Evolutionary conservation across 2,329 filamentous ascomycete genomes (phyloP).

Genomic region (Bipolaris zeicola): DNA sequence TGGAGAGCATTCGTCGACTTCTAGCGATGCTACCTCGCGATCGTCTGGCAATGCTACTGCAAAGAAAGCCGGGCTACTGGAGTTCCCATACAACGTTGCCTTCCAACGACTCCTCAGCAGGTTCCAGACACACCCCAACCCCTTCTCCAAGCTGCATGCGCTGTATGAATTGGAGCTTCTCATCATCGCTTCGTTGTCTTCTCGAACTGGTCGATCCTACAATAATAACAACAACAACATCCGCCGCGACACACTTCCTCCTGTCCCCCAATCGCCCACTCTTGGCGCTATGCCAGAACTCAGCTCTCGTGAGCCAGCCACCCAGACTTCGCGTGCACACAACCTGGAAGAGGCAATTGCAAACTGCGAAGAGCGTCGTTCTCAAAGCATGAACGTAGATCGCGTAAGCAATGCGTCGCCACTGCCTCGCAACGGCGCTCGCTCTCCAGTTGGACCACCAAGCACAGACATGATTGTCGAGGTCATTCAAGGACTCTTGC

Average conservation of each 20-base stretch:
- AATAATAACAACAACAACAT: constrained; percentile 30
- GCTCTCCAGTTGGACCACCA: constrained; percentile 47
- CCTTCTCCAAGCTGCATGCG: constrained; percentile 81
- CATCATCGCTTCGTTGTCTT: constrained; percentile 74
- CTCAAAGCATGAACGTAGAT: constrained; percentile 58
- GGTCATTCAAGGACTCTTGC: constrained; percentile 52
- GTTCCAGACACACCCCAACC: constrained; percentile 89
- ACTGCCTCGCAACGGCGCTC: constrained; percentile 40
- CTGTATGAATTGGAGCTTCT: constrained; percentile 83
- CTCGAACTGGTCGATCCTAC: constrained; percentile 56
- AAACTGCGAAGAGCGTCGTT: constrained; percentile 71
- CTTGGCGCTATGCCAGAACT: constrained; percentile 53
- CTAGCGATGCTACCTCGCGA: constrained; percentile 53
- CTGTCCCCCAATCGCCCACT: constrained; percentile 53
- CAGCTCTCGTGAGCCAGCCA: constrained; percentile 52
- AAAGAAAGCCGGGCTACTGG: constrained; percentile 54
- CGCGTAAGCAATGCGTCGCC: constrained; percentile 47
- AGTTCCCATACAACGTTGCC: constrained; percentile 81
- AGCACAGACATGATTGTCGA: constrained; percentile 53
- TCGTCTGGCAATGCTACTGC: constrained; percentile 49
- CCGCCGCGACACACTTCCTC: constrained; percentile 48
- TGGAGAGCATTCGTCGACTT: constrained; percentile 53
- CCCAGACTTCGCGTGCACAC: constrained; percentile 50
- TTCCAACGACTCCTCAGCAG: constrained; percentile 81
- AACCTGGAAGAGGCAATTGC: constrained; percentile 71